A percentile compares a stretch with the other conserved stretches of the same genome.
phyloP scores from a whole-genome alignment of 495 filamentous ascomycete genomes.

The Penicillium atrosanguineum region DNA sequence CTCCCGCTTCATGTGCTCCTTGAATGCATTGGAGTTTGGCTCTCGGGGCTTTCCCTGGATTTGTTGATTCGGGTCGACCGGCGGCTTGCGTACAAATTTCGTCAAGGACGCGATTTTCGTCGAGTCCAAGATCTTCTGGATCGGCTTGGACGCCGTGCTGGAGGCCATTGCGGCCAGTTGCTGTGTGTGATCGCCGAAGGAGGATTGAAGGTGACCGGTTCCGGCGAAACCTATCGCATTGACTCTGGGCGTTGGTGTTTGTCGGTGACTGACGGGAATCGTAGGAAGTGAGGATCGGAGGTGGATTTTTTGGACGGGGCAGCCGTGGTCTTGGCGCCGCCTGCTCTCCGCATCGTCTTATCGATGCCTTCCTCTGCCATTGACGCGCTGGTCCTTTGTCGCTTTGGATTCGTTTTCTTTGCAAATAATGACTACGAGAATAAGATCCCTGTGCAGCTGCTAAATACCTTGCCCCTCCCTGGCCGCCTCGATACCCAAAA shows the following conservation, averaged over 20 bases:
- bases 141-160: slow-evolving; percentile 24
- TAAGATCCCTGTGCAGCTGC: not conserved
- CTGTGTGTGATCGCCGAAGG: slow-evolving; percentile 10
- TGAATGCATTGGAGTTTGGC: slow-evolving; percentile 43
- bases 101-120: slow-evolving; percentile 41
- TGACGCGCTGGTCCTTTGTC: not conserved
- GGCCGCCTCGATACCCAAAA: not conserved
- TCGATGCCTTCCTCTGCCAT: slow-evolving; percentile 10
- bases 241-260: not conserved
- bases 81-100: slow-evolving; percentile 41
- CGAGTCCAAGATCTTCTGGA: slow-evolving; percentile 45
- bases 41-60: slow-evolving; percentile 42
- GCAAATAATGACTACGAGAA: slow-evolving; percentile 2
- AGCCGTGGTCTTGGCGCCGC: slow-evolving; percentile 23
- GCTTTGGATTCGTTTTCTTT: not conserved
- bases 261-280: not conserved
- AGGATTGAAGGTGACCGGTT: not conserved
- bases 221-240: slow-evolving; percentile 13
- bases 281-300: slow-evolving; percentile 19
- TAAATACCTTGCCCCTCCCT: slow-evolving; percentile 1
- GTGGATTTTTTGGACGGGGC: slow-evolving; percentile 35
- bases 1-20: slow-evolving; percentile 36
- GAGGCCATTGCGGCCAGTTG: slow-evolving; percentile 42
- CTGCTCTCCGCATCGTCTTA: slow-evolving; percentile 31
- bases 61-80: slow-evolving; percentile 33